Percentiles rank a stretch among this genome's conserved stretches.
Evolutionary conservation across 495 filamentous ascomycete genomes (phyloP).

Genomic region (Cairneyella variabilis): DNA sequence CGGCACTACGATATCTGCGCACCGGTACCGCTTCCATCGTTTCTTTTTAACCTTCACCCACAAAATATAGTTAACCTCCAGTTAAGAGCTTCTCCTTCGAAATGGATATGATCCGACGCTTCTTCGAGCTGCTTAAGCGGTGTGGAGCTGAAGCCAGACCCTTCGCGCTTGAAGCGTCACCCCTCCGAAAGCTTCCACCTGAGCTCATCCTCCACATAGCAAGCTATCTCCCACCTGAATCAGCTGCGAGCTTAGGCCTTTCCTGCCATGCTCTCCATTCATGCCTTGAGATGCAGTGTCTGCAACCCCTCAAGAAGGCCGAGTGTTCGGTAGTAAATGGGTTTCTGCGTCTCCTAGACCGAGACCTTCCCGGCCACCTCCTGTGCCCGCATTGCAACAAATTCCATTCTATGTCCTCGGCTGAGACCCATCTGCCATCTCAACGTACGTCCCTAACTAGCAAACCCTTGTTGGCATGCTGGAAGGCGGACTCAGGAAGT

Average conservation of each 20-base stretch:
- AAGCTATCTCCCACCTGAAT: constrained; percentile 10
- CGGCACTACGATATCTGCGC: constrained; percentile 1
- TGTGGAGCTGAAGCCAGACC: not conserved
- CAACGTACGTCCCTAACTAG: not conserved
- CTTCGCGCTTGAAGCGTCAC: constrained; percentile 5
- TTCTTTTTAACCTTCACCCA: constrained; percentile 5
- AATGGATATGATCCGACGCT: not conserved
- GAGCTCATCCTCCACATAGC: constrained; percentile 14
- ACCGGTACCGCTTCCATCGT: not conserved
- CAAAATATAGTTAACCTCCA: not conserved
- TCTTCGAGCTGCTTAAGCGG: not conserved
- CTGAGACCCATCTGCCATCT: not conserved
- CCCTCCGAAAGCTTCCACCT: constrained; percentile 11
- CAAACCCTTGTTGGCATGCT: constrained; percentile 8
- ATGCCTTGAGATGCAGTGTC: constrained; percentile 3
- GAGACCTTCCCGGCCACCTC: constrained; percentile 12
- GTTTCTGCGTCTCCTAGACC: constrained; percentile 12
- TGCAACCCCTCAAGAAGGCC: constrained; percentile 12
- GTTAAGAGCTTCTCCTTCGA: constrained; percentile 1
- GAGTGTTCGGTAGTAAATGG: not conserved
- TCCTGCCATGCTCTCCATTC: constrained; percentile 5
- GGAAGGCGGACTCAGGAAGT: constrained; percentile 1
- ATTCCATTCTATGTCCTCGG: constrained; percentile 8
- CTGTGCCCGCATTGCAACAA: constrained; percentile 9
- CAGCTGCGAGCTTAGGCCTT: constrained; percentile 1